A percentile compares a stretch with the other conserved stretches of the same genome.
phyloP scores from a whole-genome alignment of 305 asterid species.

The Vinca major region DNA sequence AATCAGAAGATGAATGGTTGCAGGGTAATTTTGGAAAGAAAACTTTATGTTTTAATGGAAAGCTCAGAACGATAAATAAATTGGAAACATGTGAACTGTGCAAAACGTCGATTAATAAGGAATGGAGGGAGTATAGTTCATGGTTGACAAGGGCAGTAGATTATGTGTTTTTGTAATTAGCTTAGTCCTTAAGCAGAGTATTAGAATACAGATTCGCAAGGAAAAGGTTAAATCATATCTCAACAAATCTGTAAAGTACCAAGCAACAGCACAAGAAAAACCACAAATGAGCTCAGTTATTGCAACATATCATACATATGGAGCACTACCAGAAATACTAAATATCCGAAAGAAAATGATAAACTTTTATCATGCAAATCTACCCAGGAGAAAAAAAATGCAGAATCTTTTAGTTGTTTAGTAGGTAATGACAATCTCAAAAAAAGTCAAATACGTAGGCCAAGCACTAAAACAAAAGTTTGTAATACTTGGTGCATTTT shows the following conservation, averaged over 20 bases:
- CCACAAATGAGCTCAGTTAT: background rate
- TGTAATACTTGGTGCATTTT: background rate
- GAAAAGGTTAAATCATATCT: background rate
- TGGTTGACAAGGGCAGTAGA: background rate
- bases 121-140: too few relatives aligned
- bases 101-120: too few relatives aligned
- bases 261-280: background rate
- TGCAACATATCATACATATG: too few relatives aligned
- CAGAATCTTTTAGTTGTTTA: background rate
- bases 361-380: too few relatives aligned
- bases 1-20: too few relatives aligned
- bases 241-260: background rate
- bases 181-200: background rate
- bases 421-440: background rate
- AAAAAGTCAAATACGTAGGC: background rate
- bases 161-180: background rate
- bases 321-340: background rate
- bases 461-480: too few relatives aligned
- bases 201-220: background rate
- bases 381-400: background rate
- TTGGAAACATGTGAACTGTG: too few relatives aligned
- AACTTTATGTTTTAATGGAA: too few relatives aligned
- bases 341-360: background rate
- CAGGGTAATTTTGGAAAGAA: too few relatives aligned
- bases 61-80: too few relatives aligned